Evolutionary conservation across 257 asterid species (phyloP).

Genomic region (Primulina tabacum): DNA sequence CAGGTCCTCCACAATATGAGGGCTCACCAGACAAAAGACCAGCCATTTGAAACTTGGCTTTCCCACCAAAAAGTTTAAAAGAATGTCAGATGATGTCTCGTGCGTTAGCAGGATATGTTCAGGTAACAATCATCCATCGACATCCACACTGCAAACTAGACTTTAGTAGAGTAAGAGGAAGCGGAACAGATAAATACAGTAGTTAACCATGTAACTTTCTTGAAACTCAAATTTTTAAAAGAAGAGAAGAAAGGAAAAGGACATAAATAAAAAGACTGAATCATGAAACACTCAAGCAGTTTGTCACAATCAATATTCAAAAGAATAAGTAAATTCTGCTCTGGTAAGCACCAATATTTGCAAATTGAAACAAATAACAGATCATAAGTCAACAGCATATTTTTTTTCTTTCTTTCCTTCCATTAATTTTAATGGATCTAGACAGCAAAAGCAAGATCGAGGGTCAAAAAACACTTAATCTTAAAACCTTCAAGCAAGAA

Average conservation of each 20-base stretch:
- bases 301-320: not conserved
- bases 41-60: constrained; percentile 58
- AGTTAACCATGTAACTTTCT: not conserved
- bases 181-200: not conserved
- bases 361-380: not conserved
- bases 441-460: not conserved
- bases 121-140: constrained; percentile 30
- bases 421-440: too few species aligned
- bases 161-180: not conserved
- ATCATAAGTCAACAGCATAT: not conserved
- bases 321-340: not conserved
- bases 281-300: not conserved
- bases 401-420: not conserved
- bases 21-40: constrained; percentile 56
- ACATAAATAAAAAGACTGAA: not conserved
- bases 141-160: not conserved
- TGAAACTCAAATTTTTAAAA: not conserved
- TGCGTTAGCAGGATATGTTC: constrained; percentile 30
- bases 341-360: not conserved
- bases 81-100: constrained; percentile 24
- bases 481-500: not conserved
- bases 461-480: not conserved
- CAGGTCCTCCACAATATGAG: constrained; percentile 64
- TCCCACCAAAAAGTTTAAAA: constrained; percentile 24
- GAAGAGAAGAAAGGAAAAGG: not conserved